Percentiles rank a stretch among this genome's conserved stretches.
Evolutionary conservation across 306 rosid genomes (phyloP).

Genomic region (Cotoneaster glaucophyllus): DNA sequence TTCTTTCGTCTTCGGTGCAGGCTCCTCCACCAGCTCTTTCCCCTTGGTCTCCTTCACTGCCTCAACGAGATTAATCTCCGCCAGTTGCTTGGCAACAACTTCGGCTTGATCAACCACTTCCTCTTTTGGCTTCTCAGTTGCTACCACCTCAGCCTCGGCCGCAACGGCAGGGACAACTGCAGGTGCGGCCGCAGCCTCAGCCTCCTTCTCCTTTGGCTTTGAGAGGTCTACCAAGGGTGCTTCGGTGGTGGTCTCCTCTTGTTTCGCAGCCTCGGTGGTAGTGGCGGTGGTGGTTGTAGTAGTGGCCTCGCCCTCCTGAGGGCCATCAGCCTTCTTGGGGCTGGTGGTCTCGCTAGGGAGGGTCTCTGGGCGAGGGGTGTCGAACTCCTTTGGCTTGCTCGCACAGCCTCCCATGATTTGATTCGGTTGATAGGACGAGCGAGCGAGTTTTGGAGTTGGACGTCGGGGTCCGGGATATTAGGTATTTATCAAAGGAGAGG

Average conservation of each 20-base stretch:
- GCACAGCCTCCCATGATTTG: conserved; percentile 81
- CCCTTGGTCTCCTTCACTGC: conserved; percentile 9
- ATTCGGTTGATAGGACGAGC: not conserved
- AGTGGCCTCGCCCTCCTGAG: not conserved
- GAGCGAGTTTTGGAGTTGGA: conserved; percentile 17
- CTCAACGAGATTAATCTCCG: conserved; percentile 17
- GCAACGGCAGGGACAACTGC: conserved; percentile 6
- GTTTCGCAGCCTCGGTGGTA: not conserved
- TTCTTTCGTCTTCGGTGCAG: conserved; percentile 6
- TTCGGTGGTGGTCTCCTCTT: not conserved
- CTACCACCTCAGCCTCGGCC: conserved; percentile 9
- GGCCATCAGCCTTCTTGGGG: conserved; percentile 19
- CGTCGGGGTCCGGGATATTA: not conserved
- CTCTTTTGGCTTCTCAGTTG: conserved; percentile 17
- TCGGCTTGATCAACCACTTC: conserved; percentile 12
- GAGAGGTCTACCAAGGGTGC: conserved; percentile 35
- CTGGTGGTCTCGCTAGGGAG: conserved; percentile 27
- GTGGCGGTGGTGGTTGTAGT: not conserved
- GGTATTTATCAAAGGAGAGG: not conserved
- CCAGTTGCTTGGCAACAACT: conserved; percentile 9
- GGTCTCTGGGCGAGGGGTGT: not conserved
- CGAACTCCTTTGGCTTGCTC: conserved; percentile 57
- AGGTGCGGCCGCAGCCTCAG: not conserved
- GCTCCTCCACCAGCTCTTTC: not conserved
- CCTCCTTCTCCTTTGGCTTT: conserved; percentile 26